These are phyloP conservation scores for Stromatinia cepivora DNA, from an alignment of 2,329 filamentous ascomycete species.

Conservation along the genomic window DNA sequence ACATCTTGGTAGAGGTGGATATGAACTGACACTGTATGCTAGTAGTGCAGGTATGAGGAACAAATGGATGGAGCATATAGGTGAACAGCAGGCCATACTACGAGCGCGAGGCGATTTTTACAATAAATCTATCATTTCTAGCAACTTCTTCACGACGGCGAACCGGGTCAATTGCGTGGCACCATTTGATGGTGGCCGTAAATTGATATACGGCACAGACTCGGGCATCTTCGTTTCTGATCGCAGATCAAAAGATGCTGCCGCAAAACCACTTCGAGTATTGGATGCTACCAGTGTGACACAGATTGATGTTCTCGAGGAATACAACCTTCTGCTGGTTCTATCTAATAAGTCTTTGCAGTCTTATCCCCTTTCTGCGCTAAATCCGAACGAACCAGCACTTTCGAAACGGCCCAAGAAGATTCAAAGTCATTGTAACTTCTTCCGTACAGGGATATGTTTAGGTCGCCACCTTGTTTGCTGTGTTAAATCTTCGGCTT, in stretches of 20 bases:
- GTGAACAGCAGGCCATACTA: slow-evolving; percentile 83
- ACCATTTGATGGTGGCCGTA: slow-evolving; percentile 91
- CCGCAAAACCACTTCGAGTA: slow-evolving; percentile 73
- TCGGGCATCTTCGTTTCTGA: slow-evolving; percentile 91
- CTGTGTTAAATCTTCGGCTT: slow-evolving; percentile 89
- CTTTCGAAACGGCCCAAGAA: slow-evolving; percentile 87
- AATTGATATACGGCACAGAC: slow-evolving; percentile 92
- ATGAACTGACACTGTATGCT: slow-evolving; percentile 87
- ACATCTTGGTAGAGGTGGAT: slow-evolving; percentile 92
- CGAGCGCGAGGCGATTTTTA: slow-evolving; percentile 90
- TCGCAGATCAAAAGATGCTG: slow-evolving; percentile 79
- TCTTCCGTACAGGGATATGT: slow-evolving; percentile 97
- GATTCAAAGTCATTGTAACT: slow-evolving; percentile 95
- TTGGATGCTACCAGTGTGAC: slow-evolving; percentile 86
- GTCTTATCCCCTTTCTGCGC: slow-evolving; percentile 82
- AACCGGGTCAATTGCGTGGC: slow-evolving; percentile 95
- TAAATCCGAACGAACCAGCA: slow-evolving; percentile 80
- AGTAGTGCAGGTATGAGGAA: slow-evolving; percentile 81
- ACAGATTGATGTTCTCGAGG: slow-evolving; percentile 93
- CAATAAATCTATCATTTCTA: slow-evolving; percentile 65
- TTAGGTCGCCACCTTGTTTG: slow-evolving; percentile 92
- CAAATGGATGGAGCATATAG: slow-evolving; percentile 97
- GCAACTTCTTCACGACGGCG: slow-evolving; percentile 59
- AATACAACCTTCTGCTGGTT: slow-evolving; percentile 88
- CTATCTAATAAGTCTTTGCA: slow-evolving; percentile 90